These are phyloP conservation scores for Trichosporon faecale DNA, from an alignment of 1,284 basidiomycete genomes.

Conservation along the genomic window DNA sequence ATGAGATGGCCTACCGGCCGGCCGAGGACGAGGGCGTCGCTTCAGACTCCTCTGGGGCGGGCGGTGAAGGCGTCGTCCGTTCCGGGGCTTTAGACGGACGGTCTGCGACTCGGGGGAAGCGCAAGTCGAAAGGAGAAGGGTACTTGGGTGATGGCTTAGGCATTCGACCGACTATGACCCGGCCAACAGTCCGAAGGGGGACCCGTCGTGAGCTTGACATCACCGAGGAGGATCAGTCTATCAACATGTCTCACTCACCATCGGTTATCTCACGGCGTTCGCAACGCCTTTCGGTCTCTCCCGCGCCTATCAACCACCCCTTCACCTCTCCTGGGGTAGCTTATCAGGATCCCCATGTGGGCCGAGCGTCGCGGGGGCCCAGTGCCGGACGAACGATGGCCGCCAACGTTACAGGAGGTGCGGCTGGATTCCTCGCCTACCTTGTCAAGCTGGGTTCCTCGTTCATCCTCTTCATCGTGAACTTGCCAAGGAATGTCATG, in stretches of 20 bases:
- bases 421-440: conserved; percentile 17
- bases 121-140: conserved; percentile 38
- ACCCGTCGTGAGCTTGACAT: neutral
- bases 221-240: neutral
- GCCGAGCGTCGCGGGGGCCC: neutral
- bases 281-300: neutral
- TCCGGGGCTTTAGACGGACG: conserved; percentile 38
- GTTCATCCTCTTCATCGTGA: neutral
- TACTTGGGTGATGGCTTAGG: conserved; percentile 42
- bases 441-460: neutral
- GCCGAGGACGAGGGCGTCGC: conserved; percentile 26
- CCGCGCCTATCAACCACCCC: neutral
- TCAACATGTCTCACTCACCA: conserved; percentile 1
- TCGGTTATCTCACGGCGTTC: neutral
- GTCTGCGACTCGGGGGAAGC: conserved; percentile 35
- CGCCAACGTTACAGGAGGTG: conserved; percentile 11
- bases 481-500: neutral
- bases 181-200: conserved; percentile 2
- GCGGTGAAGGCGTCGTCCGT: conserved; percentile 40
- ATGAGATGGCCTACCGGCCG: conserved; percentile 27
- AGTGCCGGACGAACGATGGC: neutral
- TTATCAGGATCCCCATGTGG: conserved; percentile 1
- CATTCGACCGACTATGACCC: conserved; percentile 27
- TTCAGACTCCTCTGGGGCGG: conserved; percentile 27
- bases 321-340: neutral